Conservation (phyloP, 2,329 filamentous ascomycete species). For the Amauroascus verrucosus region DNA sequence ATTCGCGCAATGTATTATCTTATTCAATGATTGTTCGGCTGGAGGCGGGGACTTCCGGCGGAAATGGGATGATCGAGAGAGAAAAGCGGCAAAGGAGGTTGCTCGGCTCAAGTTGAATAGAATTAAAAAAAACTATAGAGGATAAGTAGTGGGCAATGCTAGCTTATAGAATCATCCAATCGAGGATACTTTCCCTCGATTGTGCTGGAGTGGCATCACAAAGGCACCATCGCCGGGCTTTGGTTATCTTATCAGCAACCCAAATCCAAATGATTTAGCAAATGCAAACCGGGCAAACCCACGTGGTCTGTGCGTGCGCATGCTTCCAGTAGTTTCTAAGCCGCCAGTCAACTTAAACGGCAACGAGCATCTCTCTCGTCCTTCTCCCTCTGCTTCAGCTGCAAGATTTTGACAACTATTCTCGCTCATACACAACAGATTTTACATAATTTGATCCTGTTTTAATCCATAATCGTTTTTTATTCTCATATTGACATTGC, state of each 20-base stretch:
- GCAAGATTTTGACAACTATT: slow-evolving; percentile 5
- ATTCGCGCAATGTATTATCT: not conserved
- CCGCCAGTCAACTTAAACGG: slow-evolving; percentile 11
- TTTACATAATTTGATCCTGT: slow-evolving; percentile 12
- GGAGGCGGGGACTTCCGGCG: not conserved
- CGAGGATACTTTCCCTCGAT: not conserved
- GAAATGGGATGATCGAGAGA: not conserved
- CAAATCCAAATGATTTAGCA: not conserved
- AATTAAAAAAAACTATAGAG: not conserved
- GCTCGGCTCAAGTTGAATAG: no score
- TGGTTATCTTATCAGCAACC: slow-evolving; percentile 8
- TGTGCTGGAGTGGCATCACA: not conserved
- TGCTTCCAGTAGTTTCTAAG: slow-evolving; percentile 36
- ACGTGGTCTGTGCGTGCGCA: slow-evolving; percentile 6
- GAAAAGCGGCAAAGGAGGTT: no score
- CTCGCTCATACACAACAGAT: not conserved
- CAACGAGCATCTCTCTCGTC: not conserved
- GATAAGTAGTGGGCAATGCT: not conserved
- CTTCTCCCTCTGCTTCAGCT: slow-evolving; percentile 11
- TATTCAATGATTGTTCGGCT: not conserved
- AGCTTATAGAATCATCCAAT: not conserved
- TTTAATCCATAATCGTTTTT: slow-evolving; percentile 11
- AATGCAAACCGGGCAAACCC: slow-evolving; percentile 2
- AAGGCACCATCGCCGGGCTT: not conserved
- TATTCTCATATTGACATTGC: slow-evolving; percentile 13